Base-by-base conservation (phyloP, 306 rosid species). In the Cicer chorassanicum region DNA sequence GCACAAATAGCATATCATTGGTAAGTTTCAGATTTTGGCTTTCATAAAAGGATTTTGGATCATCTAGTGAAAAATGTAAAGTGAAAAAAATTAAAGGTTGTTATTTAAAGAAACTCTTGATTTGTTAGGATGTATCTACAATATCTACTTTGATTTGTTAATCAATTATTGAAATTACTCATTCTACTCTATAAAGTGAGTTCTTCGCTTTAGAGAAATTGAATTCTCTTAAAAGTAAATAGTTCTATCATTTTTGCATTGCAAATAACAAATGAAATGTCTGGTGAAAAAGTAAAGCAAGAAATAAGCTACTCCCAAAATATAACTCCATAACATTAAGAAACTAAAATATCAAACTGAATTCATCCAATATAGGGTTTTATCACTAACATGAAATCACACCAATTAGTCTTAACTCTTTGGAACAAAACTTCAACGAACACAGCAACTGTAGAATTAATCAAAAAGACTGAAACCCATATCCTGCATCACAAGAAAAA, bases 391-490 rank as follows among this genome's bases (percentile, higher is more conserved):
- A 59, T 34, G n/a, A 77, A 51, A 54, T 46, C 24, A 19, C 5
- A 39, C 74, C 13, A 49, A 69, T 38, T 69, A 46, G 63, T 61
- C 40, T 54, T 44, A 62, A 39, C 53, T 63, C 49, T 68, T 19
- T 24, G 50, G 62, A 68, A 73, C 83, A 86, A 78, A 82, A 77
- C 61, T 80, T 48, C 15, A 41, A 57, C 9, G 59, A 39, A 51
- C 65, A 70, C 42, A 55, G 67, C 42, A 64, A 7, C 82, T 53
- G 50, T 75, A 68, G 44, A 45, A 15, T 21, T 70, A 90, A 76
- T 90, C 98, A 18, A 92, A 92, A 68, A 90, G 96, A 82, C 93
- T 83, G 92, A 92, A 86, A 21, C 89, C 90, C 94, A 87, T 80
- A 34, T 90, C 96, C 98, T 92, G 96, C 94, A 83, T 50, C 67